Percentiles rank a stretch among this genome's conserved stretches.
Conservation (phyloP, 1,284 basidiomycete genomes). For the Ustilago sp. region DNA sequence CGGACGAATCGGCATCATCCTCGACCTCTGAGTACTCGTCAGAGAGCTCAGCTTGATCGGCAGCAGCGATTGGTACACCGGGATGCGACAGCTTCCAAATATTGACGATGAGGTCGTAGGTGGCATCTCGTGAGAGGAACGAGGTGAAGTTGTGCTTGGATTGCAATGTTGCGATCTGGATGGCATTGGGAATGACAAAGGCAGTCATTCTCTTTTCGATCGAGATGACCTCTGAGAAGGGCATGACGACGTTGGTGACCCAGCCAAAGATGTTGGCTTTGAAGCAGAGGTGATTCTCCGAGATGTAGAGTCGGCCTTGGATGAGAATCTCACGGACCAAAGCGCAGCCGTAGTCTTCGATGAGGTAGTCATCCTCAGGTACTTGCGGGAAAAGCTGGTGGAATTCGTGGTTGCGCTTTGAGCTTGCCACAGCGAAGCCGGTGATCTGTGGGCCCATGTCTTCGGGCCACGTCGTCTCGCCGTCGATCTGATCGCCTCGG, state of each 20-base stretch:
- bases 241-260: conserved; percentile 92
- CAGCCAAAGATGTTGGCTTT: conserved; percentile 99
- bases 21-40: conserved; percentile 53
- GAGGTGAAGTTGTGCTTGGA: conserved; percentile 89
- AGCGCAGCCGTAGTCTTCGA: conserved; percentile 99
- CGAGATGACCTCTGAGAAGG: conserved; percentile 87
- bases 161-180: conserved; percentile 85
- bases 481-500: conserved; percentile 47
- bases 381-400: conserved; percentile 87
- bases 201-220: conserved; percentile 99
- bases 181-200: conserved; percentile 97
- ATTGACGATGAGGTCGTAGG: conserved; percentile 94
- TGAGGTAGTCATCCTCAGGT: conserved; percentile 96
- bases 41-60: conserved; percentile 61
- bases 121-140: conserved; percentile 94
- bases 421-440: conserved; percentile 96
- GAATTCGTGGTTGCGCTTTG: conserved; percentile 93
- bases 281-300: conserved; percentile 97
- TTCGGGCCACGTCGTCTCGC: conserved; percentile 46
- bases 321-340: conserved; percentile 95
- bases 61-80: conserved; percentile 74
- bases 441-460: conserved; percentile 63
- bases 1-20: conserved; percentile 39
- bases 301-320: conserved; percentile 95
- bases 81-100: conserved; percentile 94